phyloP scores from a whole-genome alignment of 345 rosid species.

The Salix exigua region DNA sequence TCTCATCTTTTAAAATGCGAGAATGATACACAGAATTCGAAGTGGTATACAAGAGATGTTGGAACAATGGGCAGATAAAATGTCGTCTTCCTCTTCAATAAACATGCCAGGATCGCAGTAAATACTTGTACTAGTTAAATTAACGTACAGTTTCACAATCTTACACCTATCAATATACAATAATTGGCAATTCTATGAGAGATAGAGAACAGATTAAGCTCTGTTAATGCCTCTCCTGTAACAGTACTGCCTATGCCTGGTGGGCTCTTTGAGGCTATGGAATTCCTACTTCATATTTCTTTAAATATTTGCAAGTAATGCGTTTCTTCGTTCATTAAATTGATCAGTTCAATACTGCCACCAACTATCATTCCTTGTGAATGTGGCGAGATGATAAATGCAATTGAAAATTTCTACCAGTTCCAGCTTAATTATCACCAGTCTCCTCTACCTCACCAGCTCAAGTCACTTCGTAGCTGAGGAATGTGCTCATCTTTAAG shows the following conservation, averaged over 20 bases:
- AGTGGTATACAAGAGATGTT: slow-evolving; percentile 81
- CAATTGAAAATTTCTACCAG: neutral
- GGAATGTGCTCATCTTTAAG: neutral
- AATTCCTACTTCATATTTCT: neutral
- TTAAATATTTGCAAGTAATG: too few species aligned
- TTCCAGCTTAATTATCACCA: neutral
- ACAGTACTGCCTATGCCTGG: neutral
- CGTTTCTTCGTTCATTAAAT: neutral
- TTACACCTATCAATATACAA: slow-evolving; percentile 67
- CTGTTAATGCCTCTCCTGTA: neutral
- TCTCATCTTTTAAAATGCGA: neutral
- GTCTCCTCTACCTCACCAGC: neutral
- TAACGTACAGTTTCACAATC: slow-evolving; percentile 43
- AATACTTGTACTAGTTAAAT: slow-evolving; percentile 75
- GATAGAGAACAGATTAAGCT: neutral
- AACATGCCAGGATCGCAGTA: slow-evolving; percentile 55
- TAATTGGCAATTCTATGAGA: slow-evolving; percentile 52
- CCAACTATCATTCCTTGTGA: neutral
- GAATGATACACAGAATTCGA: slow-evolving; percentile 53
- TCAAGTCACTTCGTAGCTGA: neutral
- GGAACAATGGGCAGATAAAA: slow-evolving; percentile 85
- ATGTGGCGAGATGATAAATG: neutral
- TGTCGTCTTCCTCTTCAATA: slow-evolving; percentile 70
- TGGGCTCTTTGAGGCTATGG: neutral
- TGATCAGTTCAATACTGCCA: neutral